A percentile compares a stretch with the other conserved stretches of the same genome.
Evolutionary conservation across 2,329 filamentous ascomycete genomes (phyloP).

Genomic region (Penicillium hesseltinei): DNA sequence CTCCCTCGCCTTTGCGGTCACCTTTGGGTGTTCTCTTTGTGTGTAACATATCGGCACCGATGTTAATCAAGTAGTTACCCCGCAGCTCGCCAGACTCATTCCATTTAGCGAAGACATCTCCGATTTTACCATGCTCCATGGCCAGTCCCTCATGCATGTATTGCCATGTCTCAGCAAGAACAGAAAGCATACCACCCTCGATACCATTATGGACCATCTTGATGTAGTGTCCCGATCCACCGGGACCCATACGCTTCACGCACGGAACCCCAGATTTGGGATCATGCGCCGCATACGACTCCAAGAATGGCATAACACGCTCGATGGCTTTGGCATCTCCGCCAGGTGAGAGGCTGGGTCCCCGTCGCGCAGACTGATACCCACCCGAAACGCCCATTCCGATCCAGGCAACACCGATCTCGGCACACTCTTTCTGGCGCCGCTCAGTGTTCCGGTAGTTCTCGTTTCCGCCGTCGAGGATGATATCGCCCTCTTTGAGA

Average conservation of each 20-base stretch:
- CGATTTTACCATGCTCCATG: conserved; percentile 61
- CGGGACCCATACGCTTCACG: conserved; percentile 59
- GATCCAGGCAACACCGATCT: conserved; percentile 62
- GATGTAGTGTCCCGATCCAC: conserved; percentile 67
- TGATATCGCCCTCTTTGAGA: conserved; percentile 61
- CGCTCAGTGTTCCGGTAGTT: conserved; percentile 64
- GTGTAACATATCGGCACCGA: conserved; percentile 60
- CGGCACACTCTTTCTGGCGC: conserved; percentile 57
- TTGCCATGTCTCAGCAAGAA: conserved; percentile 64
- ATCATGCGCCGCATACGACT: conserved; percentile 63
- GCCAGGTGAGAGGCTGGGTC: conserved; percentile 66
- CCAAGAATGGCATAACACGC: conserved; percentile 59
- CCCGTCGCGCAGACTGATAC: conserved; percentile 64
- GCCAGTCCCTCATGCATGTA: conserved; percentile 60
- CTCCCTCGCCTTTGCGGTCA: conserved; percentile 35
- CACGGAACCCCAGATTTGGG: conserved; percentile 56
- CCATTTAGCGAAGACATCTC: conserved; percentile 60
- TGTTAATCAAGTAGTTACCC: conserved; percentile 62
- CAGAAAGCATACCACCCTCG: conserved; percentile 68
- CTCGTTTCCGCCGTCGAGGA: conserved; percentile 69
- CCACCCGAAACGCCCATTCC: conserved; percentile 68
- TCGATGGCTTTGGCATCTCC: conserved; percentile 59
- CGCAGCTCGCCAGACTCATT: conserved; percentile 58
- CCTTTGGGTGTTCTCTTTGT: conserved; percentile 47
- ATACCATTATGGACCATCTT: conserved; percentile 78